These are phyloP conservation scores for Candida tropicalis DNA, from an alignment of 1,139 yeast species.

Conservation along the genomic window DNA sequence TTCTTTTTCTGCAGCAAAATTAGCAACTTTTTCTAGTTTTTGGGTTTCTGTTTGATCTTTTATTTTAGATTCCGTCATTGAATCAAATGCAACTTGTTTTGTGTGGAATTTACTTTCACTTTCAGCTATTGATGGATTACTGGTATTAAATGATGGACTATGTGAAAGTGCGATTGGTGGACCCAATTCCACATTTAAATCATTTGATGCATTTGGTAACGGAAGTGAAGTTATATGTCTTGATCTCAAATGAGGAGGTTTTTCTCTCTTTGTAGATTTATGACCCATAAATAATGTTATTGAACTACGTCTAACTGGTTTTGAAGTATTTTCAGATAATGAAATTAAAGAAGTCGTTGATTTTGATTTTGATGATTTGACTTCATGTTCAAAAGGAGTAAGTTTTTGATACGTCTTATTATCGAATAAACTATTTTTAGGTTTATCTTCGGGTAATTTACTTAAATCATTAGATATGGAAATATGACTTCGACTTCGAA, in stretches of 20 bases:
- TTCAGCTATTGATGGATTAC: constrained; percentile 18
- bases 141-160: constrained; percentile 6
- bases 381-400: constrained; percentile 1
- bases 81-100: constrained; percentile 22
- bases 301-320: constrained; percentile 3
- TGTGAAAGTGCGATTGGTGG: constrained; percentile 17
- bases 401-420: constrained; percentile 4
- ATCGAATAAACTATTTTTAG: constrained; percentile 5
- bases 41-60: constrained; percentile 3
- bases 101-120: constrained; percentile 20
- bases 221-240: constrained; percentile 5
- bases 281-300: background rate
- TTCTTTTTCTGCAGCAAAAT: constrained; percentile 4
- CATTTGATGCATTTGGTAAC: background rate
- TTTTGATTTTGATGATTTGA: constrained; percentile 5
- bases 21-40: constrained; percentile 2
- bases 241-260: constrained; percentile 4
- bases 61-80: constrained; percentile 6
- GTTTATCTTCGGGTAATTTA: constrained; percentile 9
- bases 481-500: constrained; percentile 12
- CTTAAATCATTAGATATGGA: constrained; percentile 5
- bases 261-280: background rate
- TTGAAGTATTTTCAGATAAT: background rate
- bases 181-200: constrained; percentile 12
- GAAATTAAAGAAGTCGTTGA: background rate